These are phyloP conservation scores for Tinospora cordifolia DNA, from an alignment of 164 flowering plant genomes.

Conservation along the genomic window DNA sequence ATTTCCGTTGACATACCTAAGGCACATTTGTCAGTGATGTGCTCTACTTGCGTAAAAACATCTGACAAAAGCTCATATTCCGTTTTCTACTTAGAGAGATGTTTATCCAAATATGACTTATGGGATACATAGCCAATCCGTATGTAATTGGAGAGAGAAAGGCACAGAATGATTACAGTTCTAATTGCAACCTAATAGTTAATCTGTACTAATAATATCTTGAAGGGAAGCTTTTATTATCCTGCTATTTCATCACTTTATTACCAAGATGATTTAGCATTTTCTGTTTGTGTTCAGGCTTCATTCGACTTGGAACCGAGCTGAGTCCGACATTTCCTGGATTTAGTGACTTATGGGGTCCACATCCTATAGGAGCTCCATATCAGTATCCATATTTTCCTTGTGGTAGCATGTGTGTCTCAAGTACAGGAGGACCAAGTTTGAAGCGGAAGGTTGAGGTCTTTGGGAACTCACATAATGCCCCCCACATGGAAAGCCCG, in stretches of 20 bases:
- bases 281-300: constrained; percentile 15
- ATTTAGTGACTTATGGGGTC: constrained; percentile 11
- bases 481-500: constrained; percentile 12
- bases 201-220: no score
- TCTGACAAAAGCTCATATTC: no score
- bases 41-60: no score
- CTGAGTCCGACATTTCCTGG: constrained; percentile 13
- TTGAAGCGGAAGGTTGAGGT: constrained; percentile 18
- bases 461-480: constrained; percentile 8
- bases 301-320: constrained; percentile 15
- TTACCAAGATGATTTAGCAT: not conserved
- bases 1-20: no score
- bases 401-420: constrained; percentile 10
- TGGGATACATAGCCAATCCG: no score
- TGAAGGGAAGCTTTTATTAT: not conserved
- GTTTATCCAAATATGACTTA: no score
- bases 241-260: not conserved
- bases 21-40: no score
- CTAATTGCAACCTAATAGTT: not conserved
- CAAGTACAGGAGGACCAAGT: constrained; percentile 13
- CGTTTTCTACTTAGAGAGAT: no score
- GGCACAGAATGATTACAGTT: not conserved
- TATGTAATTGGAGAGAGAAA: no score
- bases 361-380: constrained; percentile 16
- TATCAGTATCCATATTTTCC: constrained; percentile 11